A percentile compares a stretch with the other conserved stretches of the same genome.
These are phyloP conservation scores for Hypoxylon sp. DNA, from an alignment of 2,329 filamentous ascomycete genomes.

Conservation along the genomic window DNA sequence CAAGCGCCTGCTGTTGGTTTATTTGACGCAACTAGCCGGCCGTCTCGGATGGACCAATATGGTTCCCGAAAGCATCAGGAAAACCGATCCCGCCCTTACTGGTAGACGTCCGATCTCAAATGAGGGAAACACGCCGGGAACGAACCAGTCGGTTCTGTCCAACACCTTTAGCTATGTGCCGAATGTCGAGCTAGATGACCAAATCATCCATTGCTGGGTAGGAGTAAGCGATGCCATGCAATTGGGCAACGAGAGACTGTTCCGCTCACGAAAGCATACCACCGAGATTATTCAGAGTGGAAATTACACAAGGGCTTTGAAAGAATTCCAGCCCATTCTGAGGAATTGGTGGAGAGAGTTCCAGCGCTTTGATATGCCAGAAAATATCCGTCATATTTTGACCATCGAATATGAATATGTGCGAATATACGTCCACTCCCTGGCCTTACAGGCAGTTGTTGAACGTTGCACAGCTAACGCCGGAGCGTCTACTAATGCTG, in stretches of 20 bases:
- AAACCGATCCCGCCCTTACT: constrained; percentile 70
- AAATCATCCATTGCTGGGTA: constrained; percentile 90
- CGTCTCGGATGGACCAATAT: constrained; percentile 94
- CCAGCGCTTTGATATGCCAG: constrained; percentile 79
- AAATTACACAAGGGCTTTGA: constrained; percentile 84
- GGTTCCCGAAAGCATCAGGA: constrained; percentile 79
- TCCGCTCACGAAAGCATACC: constrained; percentile 88
- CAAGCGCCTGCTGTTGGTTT: constrained; percentile 88
- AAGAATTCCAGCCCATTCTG: constrained; percentile 85
- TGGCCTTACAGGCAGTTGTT: constrained; percentile 94
- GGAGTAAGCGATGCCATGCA: constrained; percentile 95
- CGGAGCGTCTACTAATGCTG: constrained; percentile 60
- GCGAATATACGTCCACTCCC: constrained; percentile 92
- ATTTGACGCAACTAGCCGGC: constrained; percentile 93
- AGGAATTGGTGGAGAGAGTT: constrained; percentile 86
- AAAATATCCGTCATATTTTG: constrained; percentile 80
- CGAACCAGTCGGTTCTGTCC: constrained; percentile 69
- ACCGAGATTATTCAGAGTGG: constrained; percentile 90
- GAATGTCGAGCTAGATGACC: constrained; percentile 76
- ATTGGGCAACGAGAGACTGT: constrained; percentile 88
- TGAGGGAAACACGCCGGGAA: constrained; percentile 73
- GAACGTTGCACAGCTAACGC: constrained; percentile 89
- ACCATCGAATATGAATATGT: constrained; percentile 97
- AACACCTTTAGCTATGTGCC: constrained; percentile 77
- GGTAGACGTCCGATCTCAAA: constrained; percentile 65